These are phyloP conservation scores for Boletellus ananas DNA, from an alignment of 768 basidiomycete species.

Conservation along the genomic window DNA sequence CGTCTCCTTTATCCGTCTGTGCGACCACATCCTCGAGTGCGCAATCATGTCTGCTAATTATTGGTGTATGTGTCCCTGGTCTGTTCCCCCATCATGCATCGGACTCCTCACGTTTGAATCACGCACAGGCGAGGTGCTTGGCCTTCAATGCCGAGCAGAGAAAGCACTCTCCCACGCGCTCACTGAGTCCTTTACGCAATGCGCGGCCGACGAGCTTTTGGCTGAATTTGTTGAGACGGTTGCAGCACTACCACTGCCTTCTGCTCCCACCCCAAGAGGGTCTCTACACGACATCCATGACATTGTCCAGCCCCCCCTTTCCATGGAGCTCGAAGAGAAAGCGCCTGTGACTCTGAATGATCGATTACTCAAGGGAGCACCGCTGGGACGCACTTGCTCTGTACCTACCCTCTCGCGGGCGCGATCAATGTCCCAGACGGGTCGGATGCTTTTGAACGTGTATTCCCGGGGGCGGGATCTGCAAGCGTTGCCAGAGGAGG, in stretches of 20 bases:
- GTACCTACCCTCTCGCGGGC: constrained; percentile 9
- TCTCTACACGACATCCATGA: neutral
- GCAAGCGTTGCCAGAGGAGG: too few species aligned
- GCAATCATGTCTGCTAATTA: neutral
- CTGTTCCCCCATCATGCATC: neutral
- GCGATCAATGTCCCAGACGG: too few species aligned
- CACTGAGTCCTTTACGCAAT: neutral
- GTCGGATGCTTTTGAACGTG: too few species aligned
- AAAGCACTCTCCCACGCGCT: neutral
- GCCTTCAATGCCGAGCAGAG: neutral
- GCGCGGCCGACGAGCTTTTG: neutral
- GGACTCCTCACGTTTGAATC: constrained; percentile 1
- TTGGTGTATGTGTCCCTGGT: constrained; percentile 11
- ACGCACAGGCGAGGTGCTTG: constrained; percentile 6
- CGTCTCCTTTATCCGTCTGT: constrained; percentile 7
- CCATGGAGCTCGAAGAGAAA: neutral
- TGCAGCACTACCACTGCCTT: neutral
- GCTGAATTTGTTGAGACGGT: neutral
- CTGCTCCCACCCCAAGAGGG: neutral
- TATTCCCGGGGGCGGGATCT: too few species aligned
- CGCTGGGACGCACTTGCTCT: constrained; percentile 14
- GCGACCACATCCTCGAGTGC: neutral
- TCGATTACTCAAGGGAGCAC: neutral
- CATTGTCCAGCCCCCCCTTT: neutral
- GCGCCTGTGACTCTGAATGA: constrained; percentile 3